A percentile compares a stretch with the other conserved stretches of the same genome.
Conservation (phyloP, 2,329 filamentous ascomycete species). For the Cladosporium sp. region DNA sequence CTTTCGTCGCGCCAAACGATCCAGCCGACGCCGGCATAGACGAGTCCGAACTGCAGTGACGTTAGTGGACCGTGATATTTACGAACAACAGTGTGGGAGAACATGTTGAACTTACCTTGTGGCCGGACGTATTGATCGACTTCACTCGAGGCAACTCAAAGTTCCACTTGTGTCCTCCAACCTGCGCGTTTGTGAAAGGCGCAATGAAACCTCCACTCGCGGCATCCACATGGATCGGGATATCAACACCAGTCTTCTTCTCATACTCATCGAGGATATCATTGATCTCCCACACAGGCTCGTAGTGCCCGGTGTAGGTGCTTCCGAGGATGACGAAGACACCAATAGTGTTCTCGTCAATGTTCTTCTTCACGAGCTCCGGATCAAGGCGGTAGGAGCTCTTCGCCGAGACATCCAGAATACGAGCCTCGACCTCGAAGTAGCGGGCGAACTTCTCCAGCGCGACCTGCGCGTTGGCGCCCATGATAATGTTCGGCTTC, state of each 20-base stretch:
- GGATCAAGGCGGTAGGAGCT: conserved; percentile 59
- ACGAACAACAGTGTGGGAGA: no score
- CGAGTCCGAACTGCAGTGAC: conserved; percentile 22
- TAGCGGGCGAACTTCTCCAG: conserved; percentile 68
- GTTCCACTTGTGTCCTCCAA: conserved; percentile 55
- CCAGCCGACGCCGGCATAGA: conserved; percentile 59
- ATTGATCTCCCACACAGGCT: conserved; percentile 63
- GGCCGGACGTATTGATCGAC: conserved; percentile 60
- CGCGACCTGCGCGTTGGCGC: conserved; percentile 65
- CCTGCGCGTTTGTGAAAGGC: conserved; percentile 53
- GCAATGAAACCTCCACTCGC: conserved; percentile 58
- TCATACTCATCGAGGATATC: conserved; percentile 59
- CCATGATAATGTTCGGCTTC: conserved; percentile 69
- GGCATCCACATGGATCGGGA: conserved; percentile 62
- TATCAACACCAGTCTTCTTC: conserved; percentile 54
- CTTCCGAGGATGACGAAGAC: conserved; percentile 66
- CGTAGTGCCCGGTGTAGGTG: conserved; percentile 69
- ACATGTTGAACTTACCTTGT: conserved; percentile 35
- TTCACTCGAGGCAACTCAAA: conserved; percentile 57
- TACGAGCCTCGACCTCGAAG: conserved; percentile 65
- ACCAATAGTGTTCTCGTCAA: conserved; percentile 74
- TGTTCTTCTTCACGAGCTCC: conserved; percentile 56
- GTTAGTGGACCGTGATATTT: background rate
- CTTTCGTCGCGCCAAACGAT: conserved; percentile 62
- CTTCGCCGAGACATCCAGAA: conserved; percentile 56